Conservation (phyloP, 345 rosid species). For the Eucalyptus regnans region DNA sequence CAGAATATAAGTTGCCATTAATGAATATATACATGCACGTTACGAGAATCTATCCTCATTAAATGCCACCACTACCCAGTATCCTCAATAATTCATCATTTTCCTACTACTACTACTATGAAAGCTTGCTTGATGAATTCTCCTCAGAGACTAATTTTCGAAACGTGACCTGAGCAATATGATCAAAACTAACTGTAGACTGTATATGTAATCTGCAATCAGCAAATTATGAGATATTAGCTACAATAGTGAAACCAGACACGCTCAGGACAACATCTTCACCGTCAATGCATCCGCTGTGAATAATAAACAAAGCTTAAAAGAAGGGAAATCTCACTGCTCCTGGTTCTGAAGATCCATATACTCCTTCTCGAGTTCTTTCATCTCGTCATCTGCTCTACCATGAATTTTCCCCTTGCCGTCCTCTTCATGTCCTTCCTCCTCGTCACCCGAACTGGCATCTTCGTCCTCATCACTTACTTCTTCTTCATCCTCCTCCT, state of each 20-base stretch:
- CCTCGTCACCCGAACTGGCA: constrained; percentile 4
- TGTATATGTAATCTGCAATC: background rate
- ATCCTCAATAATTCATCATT: background rate
- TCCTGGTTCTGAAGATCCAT: constrained; percentile 54
- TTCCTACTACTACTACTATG: background rate
- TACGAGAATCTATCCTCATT: background rate
- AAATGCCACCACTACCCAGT: background rate
- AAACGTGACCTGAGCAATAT: background rate
- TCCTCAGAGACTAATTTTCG: background rate
- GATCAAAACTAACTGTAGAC: background rate
- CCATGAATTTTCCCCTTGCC: background rate
- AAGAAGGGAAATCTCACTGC: constrained; percentile 28
- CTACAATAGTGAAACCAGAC: background rate
- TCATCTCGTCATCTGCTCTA: constrained; percentile 49
- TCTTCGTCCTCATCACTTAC: background rate
- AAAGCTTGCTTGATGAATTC: background rate
- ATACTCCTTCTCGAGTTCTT: constrained; percentile 79
- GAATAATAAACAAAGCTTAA: background rate
- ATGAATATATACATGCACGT: background rate
- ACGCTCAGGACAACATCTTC: background rate
- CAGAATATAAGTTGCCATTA: background rate
- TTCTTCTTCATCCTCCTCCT: constrained; percentile 5
- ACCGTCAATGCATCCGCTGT: background rate
- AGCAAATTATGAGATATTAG: background rate
- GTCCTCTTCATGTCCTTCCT: constrained; percentile 10